A percentile compares a stretch with the other conserved stretches of the same genome.
phyloP scores from a whole-genome alignment of 495 filamentous ascomycete species.

The Penicillium pulvis region DNA sequence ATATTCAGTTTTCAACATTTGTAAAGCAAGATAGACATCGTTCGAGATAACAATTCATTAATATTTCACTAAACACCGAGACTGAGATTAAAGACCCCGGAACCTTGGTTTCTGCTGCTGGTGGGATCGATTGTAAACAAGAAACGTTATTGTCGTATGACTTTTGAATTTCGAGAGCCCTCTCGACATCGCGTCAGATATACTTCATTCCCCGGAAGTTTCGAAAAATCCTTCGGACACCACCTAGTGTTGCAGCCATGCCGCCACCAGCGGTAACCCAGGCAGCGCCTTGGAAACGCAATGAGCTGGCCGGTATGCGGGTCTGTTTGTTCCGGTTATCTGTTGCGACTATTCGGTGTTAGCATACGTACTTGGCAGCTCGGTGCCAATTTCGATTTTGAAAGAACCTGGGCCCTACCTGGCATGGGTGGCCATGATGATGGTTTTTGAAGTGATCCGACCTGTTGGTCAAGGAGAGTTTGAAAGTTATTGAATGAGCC shows the following conservation, averaged over 20 bases:
- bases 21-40: no score
- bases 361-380: not conserved
- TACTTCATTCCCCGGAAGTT: constrained; percentile 36
- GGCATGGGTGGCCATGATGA: constrained; percentile 10
- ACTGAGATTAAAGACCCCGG: no score
- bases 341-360: not conserved
- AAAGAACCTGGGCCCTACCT: not conserved
- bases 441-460: constrained; percentile 17
- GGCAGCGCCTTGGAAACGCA: constrained; percentile 33
- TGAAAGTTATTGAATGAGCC: constrained; percentile 23
- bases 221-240: constrained; percentile 32
- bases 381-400: not conserved
- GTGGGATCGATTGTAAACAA: not conserved
- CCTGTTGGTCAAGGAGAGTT: constrained; percentile 25
- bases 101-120: no score
- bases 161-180: not conserved
- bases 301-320: constrained; percentile 23
- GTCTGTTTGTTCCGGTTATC: constrained; percentile 14
- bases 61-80: no score
- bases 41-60: no score
- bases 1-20: no score
- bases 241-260: constrained; percentile 33
- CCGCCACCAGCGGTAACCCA: constrained; percentile 36
- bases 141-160: not conserved
- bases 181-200: constrained; percentile 9